Conservation (phyloP, 2,329 filamentous ascomycete species). For the Amesomyces nigricolor region DNA sequence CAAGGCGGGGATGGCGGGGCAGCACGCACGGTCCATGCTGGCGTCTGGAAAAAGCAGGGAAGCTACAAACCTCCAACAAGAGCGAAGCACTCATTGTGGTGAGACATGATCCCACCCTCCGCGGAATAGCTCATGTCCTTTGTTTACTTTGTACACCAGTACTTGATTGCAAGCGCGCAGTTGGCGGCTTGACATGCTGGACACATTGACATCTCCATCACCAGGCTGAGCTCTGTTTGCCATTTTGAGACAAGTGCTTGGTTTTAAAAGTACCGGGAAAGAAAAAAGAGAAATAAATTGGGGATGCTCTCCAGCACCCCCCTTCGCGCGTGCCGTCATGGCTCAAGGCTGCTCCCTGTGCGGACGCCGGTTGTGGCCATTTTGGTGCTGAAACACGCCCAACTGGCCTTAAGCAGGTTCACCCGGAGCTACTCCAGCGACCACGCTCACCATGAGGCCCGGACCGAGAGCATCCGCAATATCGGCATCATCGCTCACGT, state of each 20-base stretch:
- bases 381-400: conserved; percentile 17
- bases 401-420: conserved; percentile 6
- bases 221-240: conserved; percentile 15
- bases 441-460: conserved; percentile 32
- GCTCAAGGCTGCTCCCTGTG: background rate
- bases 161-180: background rate
- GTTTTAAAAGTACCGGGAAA: background rate
- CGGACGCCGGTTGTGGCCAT: background rate
- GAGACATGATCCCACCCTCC: background rate
- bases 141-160: background rate
- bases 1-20: conserved; percentile 7
- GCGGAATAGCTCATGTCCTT: background rate
- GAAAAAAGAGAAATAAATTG: background rate
- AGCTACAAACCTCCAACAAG: background rate
- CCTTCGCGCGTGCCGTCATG: conserved; percentile 11
- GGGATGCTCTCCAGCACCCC: conserved; percentile 16
- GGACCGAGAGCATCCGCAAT: conserved; percentile 68
- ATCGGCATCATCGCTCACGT: conserved; percentile 99
- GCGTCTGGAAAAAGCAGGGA: conserved; percentile 1
- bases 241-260: background rate
- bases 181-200: conserved; percentile 12
- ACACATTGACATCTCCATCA: conserved; percentile 3
- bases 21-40: conserved; percentile 8
- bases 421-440: conserved; percentile 19
- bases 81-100: background rate